Evolutionary conservation across 768 basidiomycete species (phyloP).

Genomic region (Boletus sp.): DNA sequence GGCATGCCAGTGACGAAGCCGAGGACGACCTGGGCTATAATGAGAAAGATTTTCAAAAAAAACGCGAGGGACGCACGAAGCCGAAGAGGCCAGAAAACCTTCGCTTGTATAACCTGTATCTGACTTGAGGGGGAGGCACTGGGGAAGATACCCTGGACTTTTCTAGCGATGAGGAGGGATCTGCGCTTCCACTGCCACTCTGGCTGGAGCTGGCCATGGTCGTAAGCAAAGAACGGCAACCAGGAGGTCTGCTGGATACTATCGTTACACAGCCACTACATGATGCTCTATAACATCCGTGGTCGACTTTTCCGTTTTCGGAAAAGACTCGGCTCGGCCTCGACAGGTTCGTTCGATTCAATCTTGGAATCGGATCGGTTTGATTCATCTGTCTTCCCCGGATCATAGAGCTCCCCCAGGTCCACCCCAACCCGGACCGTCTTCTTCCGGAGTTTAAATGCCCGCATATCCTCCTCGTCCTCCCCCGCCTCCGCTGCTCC

Average conservation of each 20-base stretch:
- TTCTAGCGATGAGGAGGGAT: background rate
- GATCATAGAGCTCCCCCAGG: constrained; percentile 81
- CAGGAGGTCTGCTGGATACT: too few species aligned
- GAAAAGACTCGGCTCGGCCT: constrained; percentile 14
- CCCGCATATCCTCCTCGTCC: constrained; percentile 46
- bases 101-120: constrained; percentile 66
- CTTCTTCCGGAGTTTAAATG: constrained; percentile 70
- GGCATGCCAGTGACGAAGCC: constrained; percentile 64
- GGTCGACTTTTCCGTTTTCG: constrained; percentile 17
- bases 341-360: constrained; percentile 16
- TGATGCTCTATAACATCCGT: background rate
- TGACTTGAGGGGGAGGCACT: background rate
- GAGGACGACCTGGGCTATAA: constrained; percentile 48
- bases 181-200: background rate
- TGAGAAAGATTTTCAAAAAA: background rate
- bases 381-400: constrained; percentile 36
- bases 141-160: background rate
- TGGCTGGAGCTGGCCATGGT: background rate
- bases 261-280: background rate
- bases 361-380: constrained; percentile 17
- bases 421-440: constrained; percentile 45
- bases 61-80: constrained; percentile 39
- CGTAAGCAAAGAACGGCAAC: background rate
- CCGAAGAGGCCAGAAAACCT: constrained; percentile 66
- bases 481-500: constrained; percentile 43